Evolutionary conservation across 345 rosid genomes (phyloP).

Genomic region (Linum usitatissimum): DNA sequence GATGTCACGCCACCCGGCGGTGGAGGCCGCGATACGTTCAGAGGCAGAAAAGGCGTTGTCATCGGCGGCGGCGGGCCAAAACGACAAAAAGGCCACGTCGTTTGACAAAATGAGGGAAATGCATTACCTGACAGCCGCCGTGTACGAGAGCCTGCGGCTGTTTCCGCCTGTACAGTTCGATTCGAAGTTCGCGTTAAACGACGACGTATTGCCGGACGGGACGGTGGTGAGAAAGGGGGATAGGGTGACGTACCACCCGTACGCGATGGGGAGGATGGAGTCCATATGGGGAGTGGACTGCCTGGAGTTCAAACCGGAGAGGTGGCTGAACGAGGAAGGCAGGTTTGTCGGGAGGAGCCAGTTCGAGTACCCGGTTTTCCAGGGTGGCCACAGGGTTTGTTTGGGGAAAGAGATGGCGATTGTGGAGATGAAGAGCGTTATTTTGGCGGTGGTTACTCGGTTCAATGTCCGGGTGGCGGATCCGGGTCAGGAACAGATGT

Average conservation of each 20-base stretch:
- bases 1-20: constrained; percentile 35
- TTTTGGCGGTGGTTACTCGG: constrained; percentile 27
- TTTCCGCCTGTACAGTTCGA: constrained; percentile 75
- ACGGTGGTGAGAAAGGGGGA: constrained; percentile 33
- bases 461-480: constrained; percentile 30
- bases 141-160: constrained; percentile 52
- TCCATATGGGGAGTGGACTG: constrained; percentile 43
- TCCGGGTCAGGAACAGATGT: constrained; percentile 23
- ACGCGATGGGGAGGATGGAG: constrained; percentile 63
- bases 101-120: constrained; percentile 33
- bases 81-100: constrained; percentile 7
- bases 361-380: constrained; percentile 57
- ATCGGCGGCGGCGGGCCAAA: constrained; percentile 19
- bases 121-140: constrained; percentile 51
- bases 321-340: constrained; percentile 36
- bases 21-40: constrained; percentile 33
- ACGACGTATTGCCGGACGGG: constrained; percentile 54
- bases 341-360: constrained; percentile 24
- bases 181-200: constrained; percentile 48
- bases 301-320: constrained; percentile 34
- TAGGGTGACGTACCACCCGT: constrained; percentile 49
- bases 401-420: constrained; percentile 57
- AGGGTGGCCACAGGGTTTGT: constrained; percentile 55
- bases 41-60: constrained; percentile 33
- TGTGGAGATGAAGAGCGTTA: constrained; percentile 47